phyloP scores from a whole-genome alignment of 2,329 filamentous ascomycete species.

The Neopestalotiopsis clavispora region DNA sequence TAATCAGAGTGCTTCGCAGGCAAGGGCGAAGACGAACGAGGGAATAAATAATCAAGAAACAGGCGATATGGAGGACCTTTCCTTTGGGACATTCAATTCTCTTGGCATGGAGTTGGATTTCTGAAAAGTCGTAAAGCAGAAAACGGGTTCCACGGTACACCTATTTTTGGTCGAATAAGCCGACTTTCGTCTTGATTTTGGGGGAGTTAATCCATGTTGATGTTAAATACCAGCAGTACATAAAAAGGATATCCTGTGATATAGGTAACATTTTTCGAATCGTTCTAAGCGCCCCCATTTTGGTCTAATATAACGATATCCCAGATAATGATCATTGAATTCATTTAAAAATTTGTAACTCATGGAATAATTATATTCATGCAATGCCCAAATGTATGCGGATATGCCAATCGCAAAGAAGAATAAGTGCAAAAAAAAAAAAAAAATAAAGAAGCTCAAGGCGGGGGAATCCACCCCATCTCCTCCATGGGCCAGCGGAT shows the following conservation, averaged over 20 bases:
- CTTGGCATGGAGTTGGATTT: neutral
- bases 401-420: neutral
- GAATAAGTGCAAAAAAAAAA: neutral
- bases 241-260: neutral
- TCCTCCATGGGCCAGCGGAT: constrained; percentile 19
- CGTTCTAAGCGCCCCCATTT: no score
- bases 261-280: no score
- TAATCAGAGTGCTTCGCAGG: neutral
- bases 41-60: neutral
- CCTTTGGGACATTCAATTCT: neutral
- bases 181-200: neutral
- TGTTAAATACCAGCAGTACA: neutral
- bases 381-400: neutral
- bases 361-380: no score
- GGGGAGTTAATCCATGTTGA: neutral
- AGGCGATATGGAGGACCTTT: neutral
- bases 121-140: neutral
- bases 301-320: no score
- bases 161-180: neutral
- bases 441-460: neutral
- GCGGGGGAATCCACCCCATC: constrained; percentile 38
- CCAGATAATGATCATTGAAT: no score
- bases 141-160: neutral
- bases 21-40: neutral
- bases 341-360: no score